phyloP scores from a whole-genome alignment of 495 filamentous ascomycete species.

The Astrothelium macrocarpum region DNA sequence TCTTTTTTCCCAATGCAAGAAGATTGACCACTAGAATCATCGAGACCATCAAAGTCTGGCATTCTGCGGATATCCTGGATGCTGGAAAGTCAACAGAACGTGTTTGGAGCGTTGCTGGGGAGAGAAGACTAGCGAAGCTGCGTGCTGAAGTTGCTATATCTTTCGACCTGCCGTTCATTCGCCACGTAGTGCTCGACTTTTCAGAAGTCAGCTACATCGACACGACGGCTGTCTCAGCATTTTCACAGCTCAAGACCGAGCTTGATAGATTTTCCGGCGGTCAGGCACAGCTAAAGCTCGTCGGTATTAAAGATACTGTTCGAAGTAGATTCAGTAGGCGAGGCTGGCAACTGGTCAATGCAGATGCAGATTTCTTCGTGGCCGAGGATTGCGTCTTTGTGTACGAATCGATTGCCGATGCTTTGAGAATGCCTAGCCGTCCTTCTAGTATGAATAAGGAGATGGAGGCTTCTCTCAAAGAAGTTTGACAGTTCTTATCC shows the following conservation, averaged over 20 bases:
- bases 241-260: slow-evolving; percentile 11
- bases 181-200: slow-evolving; percentile 18
- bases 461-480: not conserved
- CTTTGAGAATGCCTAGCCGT: not conserved
- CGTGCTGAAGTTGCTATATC: slow-evolving; percentile 16
- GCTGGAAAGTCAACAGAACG: slow-evolving; percentile 31
- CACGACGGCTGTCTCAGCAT: slow-evolving; percentile 7
- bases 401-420: not conserved
- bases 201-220: slow-evolving; percentile 16
- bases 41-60: slow-evolving; percentile 35
- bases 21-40: slow-evolving; percentile 33
- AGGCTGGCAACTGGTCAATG: not conserved
- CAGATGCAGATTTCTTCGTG: not conserved
- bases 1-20: slow-evolving; percentile 44
- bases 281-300: slow-evolving; percentile 12
- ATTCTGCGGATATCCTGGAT: slow-evolving; percentile 26
- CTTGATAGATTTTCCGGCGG: slow-evolving; percentile 13
- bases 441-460: not conserved
- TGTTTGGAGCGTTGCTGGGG: slow-evolving; percentile 39
- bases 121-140: slow-evolving; percentile 25
- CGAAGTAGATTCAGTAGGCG: not conserved
- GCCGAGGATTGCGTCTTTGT: not conserved
- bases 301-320: slow-evolving; percentile 8
- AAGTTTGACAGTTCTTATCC: not conserved
- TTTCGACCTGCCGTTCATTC: slow-evolving; percentile 14